These are phyloP conservation scores for Lepiota venenata DNA, from an alignment of 768 basidiomycete species.

Conservation along the genomic window DNA sequence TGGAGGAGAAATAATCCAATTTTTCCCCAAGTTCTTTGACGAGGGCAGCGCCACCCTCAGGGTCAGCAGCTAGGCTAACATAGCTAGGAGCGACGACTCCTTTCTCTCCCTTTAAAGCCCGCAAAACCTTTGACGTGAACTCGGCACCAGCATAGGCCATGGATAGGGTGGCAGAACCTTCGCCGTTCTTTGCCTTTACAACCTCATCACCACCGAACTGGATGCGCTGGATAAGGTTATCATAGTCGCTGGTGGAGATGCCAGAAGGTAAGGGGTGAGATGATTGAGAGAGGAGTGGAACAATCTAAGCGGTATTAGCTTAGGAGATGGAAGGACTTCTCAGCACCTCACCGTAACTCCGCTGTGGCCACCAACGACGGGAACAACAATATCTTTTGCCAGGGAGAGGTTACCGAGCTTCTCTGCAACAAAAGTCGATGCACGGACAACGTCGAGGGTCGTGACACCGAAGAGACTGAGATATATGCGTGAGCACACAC, in stretches of 20 bases:
- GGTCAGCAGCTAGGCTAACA: slow-evolving; percentile 74
- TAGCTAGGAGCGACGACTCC: slow-evolving; percentile 83
- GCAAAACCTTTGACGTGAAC: slow-evolving; percentile 80
- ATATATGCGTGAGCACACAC: not conserved
- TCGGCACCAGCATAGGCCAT: slow-evolving; percentile 96
- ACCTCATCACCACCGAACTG: slow-evolving; percentile 98
- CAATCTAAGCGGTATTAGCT: slow-evolving; percentile 50
- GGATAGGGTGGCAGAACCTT: slow-evolving; percentile 93
- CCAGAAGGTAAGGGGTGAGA: slow-evolving; percentile 69
- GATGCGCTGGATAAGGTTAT: slow-evolving; percentile 75
- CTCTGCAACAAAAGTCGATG: slow-evolving; percentile 94
- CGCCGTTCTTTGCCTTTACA: slow-evolving; percentile 94
- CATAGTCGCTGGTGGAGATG: slow-evolving; percentile 43
- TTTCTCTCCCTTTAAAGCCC: slow-evolving; percentile 85
- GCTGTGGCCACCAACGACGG: slow-evolving; percentile 94
- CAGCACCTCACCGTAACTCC: slow-evolving; percentile 70
- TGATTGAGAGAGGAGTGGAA: slow-evolving; percentile 91
- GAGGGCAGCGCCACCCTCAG: slow-evolving; percentile 67
- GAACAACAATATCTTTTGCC: slow-evolving; percentile 65
- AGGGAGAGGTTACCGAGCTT: slow-evolving; percentile 61
- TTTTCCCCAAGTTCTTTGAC: slow-evolving; percentile 73
- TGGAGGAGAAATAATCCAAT: slow-evolving; percentile 86
- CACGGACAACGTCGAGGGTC: slow-evolving; percentile 94
- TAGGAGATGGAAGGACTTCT: not conserved
- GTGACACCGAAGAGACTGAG: slow-evolving; percentile 94